A percentile compares a stretch with the other conserved stretches of the same genome.
These are phyloP conservation scores for Sporothrix luriei DNA, from an alignment of 2,329 filamentous ascomycete species.

Conservation along the genomic window DNA sequence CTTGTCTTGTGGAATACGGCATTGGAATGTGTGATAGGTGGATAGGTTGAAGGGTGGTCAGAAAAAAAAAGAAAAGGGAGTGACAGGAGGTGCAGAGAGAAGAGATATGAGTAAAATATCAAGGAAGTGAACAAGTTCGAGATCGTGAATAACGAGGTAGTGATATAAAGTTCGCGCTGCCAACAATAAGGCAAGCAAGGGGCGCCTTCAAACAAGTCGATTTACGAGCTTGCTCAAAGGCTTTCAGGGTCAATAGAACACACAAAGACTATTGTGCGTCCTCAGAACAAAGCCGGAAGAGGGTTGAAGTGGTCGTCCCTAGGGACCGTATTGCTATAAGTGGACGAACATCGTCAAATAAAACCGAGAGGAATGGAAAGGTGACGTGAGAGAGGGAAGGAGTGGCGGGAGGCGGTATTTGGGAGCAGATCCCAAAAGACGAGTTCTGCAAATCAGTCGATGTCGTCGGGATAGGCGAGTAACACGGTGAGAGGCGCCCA, in stretches of 20 bases:
- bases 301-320: constrained; percentile 46
- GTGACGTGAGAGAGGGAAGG: background rate
- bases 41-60: background rate
- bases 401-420: constrained; percentile 6
- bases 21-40: constrained; percentile 32
- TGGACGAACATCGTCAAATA: constrained; percentile 38
- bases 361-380: constrained; percentile 4
- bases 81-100: background rate
- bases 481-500: constrained; percentile 1
- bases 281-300: constrained; percentile 23
- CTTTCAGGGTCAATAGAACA: constrained; percentile 21
- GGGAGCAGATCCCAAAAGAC: background rate
- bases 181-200: background rate
- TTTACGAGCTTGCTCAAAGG: constrained; percentile 26
- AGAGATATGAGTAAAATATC: background rate
- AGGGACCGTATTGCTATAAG: constrained; percentile 48
- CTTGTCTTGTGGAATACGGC: constrained; percentile 43
- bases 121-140: background rate
- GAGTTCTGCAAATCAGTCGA: background rate
- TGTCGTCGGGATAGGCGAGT: background rate
- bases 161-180: constrained; percentile 1
- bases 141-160: background rate
- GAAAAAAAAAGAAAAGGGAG: background rate
- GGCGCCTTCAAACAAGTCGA: constrained; percentile 26
- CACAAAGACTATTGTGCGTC: constrained; percentile 23